A percentile compares a stretch with the other conserved stretches of the same genome.
These are phyloP conservation scores for Mycena filopes DNA, from an alignment of 768 basidiomycete genomes.

Conservation along the genomic window DNA sequence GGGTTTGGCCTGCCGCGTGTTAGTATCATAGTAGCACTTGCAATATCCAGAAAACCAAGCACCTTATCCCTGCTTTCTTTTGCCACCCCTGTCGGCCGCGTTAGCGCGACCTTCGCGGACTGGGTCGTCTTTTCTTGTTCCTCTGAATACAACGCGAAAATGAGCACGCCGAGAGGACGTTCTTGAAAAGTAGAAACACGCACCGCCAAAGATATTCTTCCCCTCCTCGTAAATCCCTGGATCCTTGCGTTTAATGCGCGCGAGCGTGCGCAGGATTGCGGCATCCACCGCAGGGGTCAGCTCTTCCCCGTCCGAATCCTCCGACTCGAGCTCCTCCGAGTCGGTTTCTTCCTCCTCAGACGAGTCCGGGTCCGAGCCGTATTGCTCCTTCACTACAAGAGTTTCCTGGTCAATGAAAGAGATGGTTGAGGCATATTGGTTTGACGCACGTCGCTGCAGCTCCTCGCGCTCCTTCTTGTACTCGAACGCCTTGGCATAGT, in stretches of 20 bases:
- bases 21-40: background rate
- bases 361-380: constrained; percentile 77
- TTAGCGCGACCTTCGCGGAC: constrained; percentile 41
- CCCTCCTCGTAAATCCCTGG: constrained; percentile 83
- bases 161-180: background rate
- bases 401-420: constrained; percentile 3
- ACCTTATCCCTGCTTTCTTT: constrained; percentile 63
- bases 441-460: constrained; percentile 73
- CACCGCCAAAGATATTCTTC: constrained; percentile 84
- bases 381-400: constrained; percentile 84
- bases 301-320: constrained; percentile 96
- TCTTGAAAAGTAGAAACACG: constrained; percentile 5
- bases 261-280: constrained; percentile 92
- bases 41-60: constrained; percentile 1
- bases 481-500: constrained; percentile 85
- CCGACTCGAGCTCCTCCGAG: constrained; percentile 82
- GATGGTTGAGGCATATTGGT: background rate
- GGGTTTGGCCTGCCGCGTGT: constrained; percentile 65
- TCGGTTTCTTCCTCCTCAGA: constrained; percentile 64
- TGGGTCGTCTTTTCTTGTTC: constrained; percentile 66
- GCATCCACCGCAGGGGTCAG: constrained; percentile 94
- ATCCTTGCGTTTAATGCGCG: constrained; percentile 83
- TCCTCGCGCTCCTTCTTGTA: constrained; percentile 89
- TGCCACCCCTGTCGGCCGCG: constrained; percentile 39
- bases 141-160: constrained; percentile 54